Percentiles rank a stretch among this genome's conserved stretches.
phyloP scores from a whole-genome alignment of 257 asterid genomes.

The Capsicum pubescens region DNA sequence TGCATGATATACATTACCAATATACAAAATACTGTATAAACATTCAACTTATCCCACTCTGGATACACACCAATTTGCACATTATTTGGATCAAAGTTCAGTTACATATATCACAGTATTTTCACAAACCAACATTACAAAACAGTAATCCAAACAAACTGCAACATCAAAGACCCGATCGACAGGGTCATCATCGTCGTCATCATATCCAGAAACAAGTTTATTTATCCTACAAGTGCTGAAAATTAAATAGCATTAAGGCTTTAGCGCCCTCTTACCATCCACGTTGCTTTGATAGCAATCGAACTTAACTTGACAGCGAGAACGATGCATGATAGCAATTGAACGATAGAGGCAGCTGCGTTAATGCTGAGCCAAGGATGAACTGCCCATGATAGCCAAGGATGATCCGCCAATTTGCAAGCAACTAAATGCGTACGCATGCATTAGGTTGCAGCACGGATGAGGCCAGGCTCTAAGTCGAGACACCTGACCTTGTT shows the following conservation, averaged over 20 bases:
- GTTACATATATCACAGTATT: neutral
- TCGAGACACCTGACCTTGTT: constrained; percentile 33
- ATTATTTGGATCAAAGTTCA: constrained; percentile 20
- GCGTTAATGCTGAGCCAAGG: constrained; percentile 63
- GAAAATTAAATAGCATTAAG: constrained; percentile 38
- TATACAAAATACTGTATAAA: neutral
- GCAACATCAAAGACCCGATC: constrained; percentile 9
- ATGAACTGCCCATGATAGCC: constrained; percentile 53
- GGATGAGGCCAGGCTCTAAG: constrained; percentile 37
- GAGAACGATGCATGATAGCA: neutral
- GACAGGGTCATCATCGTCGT: constrained; percentile 24
- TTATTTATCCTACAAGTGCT: neutral
- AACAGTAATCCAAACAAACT: constrained; percentile 21
- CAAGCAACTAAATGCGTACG: constrained; percentile 47
- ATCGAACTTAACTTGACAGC: neutral
- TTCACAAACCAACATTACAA: neutral
- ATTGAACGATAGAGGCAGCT: constrained; percentile 29
- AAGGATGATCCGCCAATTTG: constrained; percentile 70
- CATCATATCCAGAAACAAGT: constrained; percentile 20
- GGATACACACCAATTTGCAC: constrained; percentile 24
- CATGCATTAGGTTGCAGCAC: constrained; percentile 43
- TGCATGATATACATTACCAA: neutral
- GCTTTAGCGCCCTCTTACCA: constrained; percentile 36
- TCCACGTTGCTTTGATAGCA: constrained; percentile 18
- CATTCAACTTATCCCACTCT: neutral